Base-by-base conservation (phyloP, 2,329 filamentous ascomycete species). In the Emergomyces pasteurianus region DNA sequence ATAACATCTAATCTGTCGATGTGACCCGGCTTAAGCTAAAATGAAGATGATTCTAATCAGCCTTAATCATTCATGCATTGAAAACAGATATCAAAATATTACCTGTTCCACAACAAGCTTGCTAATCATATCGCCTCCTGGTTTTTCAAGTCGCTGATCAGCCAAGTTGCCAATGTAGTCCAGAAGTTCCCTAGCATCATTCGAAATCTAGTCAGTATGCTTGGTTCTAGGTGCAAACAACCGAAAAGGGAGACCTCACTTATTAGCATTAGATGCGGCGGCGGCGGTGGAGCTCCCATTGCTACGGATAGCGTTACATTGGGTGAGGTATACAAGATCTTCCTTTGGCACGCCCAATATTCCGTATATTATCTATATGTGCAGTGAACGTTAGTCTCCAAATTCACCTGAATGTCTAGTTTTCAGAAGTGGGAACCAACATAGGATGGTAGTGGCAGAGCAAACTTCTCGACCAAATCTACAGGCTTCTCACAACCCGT, bases 341-440 rank as follows among this genome's bases (percentile, higher is more conserved):
- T 76, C 70, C 55, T 79, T 75, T 0, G 79, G 78, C 3, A 80
- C 76, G 3, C 79, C 79, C 3, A 81, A 74, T 31, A 81, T 77
- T 14, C 74, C 76, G 66, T 81, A 81, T 61, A 80, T 80, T 61
- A 79, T 78, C 77, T 78, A 28, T 5, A 7, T 16, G 14, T 23
- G 21, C 10, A 16, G 8, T 34, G 12, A 16, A 8, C 0, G 56
- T 62, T 40, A 49, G 47, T 26, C 16, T 16, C 21, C 38, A 34
- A 40, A 28, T 16, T 9, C n/a, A 40, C 10, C n/a, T 12, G 34
- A 21, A 38, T 31, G 23, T 14, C 36, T 58, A 26, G 31, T 40
- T 21, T 57, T 52, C 42, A 54, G 8, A 6, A 28, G 40, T 42
- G 34, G 16, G 21, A 46, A 64, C 71, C 50, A 61, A 79, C 76